Conservation (phyloP, 2,329 filamentous ascomycete genomes). For the Botryotinia globosa region DNA sequence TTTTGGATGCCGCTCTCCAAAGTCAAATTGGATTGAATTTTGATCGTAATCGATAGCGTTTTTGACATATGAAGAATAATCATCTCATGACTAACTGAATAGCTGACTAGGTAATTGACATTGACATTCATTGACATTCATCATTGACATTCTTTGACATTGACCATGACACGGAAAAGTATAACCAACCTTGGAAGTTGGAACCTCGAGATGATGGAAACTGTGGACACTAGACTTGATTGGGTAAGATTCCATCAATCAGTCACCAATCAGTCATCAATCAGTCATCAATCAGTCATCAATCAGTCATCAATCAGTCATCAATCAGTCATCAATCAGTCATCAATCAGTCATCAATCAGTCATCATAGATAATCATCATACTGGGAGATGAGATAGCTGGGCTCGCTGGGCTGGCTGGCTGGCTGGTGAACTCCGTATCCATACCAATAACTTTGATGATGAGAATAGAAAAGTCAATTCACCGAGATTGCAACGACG, state of each 20-base stretch:
- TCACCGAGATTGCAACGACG: background rate
- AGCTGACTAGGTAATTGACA: background rate
- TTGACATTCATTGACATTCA: background rate
- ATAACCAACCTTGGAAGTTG: background rate
- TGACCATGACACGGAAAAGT: background rate
- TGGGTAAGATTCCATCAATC: background rate
- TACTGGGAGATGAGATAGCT: too few species aligned
- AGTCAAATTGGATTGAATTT: background rate
- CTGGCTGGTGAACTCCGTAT: background rate
- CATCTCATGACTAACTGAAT: background rate
- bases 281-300: too few species aligned
- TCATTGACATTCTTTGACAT: background rate
- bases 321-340: conserved; percentile 4
- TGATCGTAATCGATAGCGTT: background rate
- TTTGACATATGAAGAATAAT: background rate
- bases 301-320: conserved; percentile 1
- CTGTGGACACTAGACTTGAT: background rate
- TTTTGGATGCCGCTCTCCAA: conserved; percentile 1
- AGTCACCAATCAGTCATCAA: conserved; percentile 4
- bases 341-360: conserved; percentile 6
- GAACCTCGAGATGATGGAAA: background rate
- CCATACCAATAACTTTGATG: background rate
- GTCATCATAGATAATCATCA: background rate
- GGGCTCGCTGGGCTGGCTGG: too few species aligned
- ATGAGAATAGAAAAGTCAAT: background rate